Conservation (phyloP, 257 asterid species). For the Gentiana straminea region DNA sequence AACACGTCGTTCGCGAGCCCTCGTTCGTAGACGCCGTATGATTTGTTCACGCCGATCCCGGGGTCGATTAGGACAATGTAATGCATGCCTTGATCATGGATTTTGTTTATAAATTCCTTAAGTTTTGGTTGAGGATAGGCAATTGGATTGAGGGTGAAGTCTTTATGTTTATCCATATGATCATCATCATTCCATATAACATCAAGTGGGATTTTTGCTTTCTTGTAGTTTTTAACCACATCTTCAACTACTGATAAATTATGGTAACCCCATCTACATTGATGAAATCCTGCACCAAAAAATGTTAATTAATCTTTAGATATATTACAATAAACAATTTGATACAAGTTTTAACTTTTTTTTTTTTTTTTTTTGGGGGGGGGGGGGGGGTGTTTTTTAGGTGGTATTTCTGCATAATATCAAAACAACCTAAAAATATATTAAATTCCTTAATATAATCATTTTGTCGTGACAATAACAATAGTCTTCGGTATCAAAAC, state of each 20-base stretch:
- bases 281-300: constrained; percentile 76
- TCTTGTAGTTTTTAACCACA: constrained; percentile 66
- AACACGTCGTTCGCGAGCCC: constrained; percentile 71
- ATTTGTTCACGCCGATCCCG: constrained; percentile 64
- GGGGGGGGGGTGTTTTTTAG: too few relatives aligned
- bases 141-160: constrained; percentile 76
- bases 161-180: constrained; percentile 94
- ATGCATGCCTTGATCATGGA: constrained; percentile 80
- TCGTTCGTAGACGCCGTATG: constrained; percentile 65
- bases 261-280: constrained; percentile 97
- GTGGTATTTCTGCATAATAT: too few relatives aligned
- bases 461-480: too few relatives aligned
- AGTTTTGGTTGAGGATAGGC: constrained; percentile 76
- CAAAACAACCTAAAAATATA: too few relatives aligned
- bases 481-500: too few relatives aligned
- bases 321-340: too few relatives aligned
- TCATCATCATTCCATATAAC: constrained; percentile 97
- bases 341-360: too few relatives aligned
- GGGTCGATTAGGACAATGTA: constrained; percentile 85
- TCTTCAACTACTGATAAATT: constrained; percentile 85
- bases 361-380: too few relatives aligned
- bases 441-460: too few relatives aligned
- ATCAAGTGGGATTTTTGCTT: constrained; percentile 83
- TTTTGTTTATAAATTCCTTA: constrained; percentile 61
- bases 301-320: too few relatives aligned